These are phyloP conservation scores for Pyrenophora teres DNA, from an alignment of 2,329 filamentous ascomycete species.

Conservation along the genomic window DNA sequence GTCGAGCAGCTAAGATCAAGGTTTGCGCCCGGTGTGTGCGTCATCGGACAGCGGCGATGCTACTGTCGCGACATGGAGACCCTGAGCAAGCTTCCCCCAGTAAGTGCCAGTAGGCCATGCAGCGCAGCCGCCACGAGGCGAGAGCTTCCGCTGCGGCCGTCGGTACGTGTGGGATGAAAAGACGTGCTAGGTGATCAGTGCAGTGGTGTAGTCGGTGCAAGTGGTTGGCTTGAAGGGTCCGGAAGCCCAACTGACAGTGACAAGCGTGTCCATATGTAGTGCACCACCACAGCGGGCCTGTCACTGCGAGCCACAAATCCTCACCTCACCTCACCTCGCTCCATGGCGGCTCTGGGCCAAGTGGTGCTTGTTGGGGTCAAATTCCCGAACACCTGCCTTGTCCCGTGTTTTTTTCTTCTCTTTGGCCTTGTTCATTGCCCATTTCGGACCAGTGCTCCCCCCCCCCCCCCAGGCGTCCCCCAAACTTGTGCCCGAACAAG, in stretches of 20 bases:
- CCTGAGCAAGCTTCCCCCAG: constrained; percentile 26
- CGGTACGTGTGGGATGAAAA: constrained; percentile 16
- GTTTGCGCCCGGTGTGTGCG: constrained; percentile 14
- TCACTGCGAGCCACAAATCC: constrained; percentile 40
- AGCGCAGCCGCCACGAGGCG: constrained; percentile 15
- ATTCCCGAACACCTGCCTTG: not conserved
- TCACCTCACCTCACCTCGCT: constrained; percentile 21
- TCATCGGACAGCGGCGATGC: constrained; percentile 11
- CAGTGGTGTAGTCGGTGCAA: not conserved
- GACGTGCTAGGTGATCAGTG: constrained; percentile 21
- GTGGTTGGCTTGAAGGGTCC: constrained; percentile 31
- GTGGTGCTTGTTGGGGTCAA: constrained; percentile 10
- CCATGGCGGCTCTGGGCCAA: constrained; percentile 8
- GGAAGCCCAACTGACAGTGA: constrained; percentile 40
- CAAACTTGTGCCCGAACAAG: constrained; percentile 7
- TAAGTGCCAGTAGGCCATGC: constrained; percentile 17
- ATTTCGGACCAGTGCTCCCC: no score
- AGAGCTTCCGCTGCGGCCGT: constrained; percentile 20
- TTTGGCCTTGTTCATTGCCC: no score
- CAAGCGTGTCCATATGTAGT: constrained; percentile 29
- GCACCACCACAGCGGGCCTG: constrained; percentile 38
- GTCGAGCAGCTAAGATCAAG: not conserved
- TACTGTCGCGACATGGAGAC: constrained; percentile 18
- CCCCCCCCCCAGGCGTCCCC: constrained; percentile 1
- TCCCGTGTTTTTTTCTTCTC: not conserved